phyloP scores from a whole-genome alignment of 2,329 filamentous ascomycete genomes.

The Blastomyces emzantsi region DNA sequence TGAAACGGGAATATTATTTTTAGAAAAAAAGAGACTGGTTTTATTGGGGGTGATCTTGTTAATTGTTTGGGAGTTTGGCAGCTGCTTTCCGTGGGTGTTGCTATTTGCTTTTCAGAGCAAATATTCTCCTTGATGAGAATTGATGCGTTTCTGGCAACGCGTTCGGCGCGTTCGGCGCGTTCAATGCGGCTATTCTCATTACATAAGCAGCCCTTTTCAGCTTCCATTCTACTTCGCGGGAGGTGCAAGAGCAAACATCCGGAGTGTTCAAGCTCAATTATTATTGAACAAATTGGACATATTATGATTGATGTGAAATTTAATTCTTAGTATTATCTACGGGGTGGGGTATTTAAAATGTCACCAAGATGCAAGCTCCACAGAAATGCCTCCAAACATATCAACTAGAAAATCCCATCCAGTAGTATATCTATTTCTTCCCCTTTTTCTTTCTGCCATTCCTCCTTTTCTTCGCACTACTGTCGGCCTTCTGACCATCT shows the following conservation, averaged over 20 bases:
- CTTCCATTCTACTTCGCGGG: no score
- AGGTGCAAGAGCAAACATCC: no score
- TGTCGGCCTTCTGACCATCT: constrained; percentile 25
- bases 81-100: no score
- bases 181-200: not conserved
- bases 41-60: not conserved
- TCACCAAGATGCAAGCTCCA: not conserved
- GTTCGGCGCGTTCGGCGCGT: not conserved
- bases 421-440: constrained; percentile 28
- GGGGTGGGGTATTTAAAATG: constrained; percentile 4
- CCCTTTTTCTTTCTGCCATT: constrained; percentile 41
- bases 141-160: not conserved
- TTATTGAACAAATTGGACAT: not conserved
- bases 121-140: no score
- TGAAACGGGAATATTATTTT: not conserved
- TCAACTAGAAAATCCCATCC: not conserved
- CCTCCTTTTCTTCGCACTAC: constrained; percentile 34
- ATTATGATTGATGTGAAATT: not conserved
- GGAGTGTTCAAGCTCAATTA: no score
- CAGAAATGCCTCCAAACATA: not conserved
- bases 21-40: not conserved
- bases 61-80: not conserved
- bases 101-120: no score
- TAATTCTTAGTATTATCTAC: not conserved
- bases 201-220: not conserved